Evolutionary conservation across 345 rosid genomes (phyloP).

Genomic region (Capsella bursapastoris): DNA sequence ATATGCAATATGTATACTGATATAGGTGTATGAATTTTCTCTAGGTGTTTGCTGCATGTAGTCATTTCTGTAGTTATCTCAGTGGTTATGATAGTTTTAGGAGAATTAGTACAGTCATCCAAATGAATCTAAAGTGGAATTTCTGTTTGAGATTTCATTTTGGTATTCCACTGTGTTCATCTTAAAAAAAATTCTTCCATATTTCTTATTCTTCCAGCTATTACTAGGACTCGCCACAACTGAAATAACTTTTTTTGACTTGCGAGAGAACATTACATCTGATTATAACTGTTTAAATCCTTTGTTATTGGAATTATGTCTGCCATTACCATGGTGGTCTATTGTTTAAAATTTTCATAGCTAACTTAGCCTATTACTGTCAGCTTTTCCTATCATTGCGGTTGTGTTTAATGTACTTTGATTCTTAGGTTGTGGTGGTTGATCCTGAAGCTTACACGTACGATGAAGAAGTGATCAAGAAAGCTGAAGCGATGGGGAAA

Average conservation of each 20-base stretch:
- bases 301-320: neutral
- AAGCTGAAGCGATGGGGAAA: conserved; percentile 93
- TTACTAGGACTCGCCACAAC: neutral
- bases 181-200: neutral
- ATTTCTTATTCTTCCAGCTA: neutral
- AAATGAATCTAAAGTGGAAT: neutral
- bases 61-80: neutral
- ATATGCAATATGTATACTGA: neutral
- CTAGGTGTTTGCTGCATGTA: neutral
- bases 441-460: conserved; percentile 94
- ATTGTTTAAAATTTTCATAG: neutral
- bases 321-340: neutral
- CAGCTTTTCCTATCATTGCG: neutral
- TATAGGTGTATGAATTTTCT: neutral
- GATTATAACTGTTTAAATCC: neutral
- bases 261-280: neutral
- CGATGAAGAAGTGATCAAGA: conserved; percentile 91
- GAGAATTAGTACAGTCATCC: neutral
- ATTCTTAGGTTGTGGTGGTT: conserved; percentile 67
- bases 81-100: neutral
- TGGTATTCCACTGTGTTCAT: neutral
- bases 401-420: neutral
- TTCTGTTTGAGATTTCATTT: neutral
- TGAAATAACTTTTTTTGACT: conserved; percentile 1
- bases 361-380: neutral